Evolutionary conservation across 2,329 filamentous ascomycete genomes (phyloP), one percentile per base, ranked within the genome.

Genomic region (Aspergillus sojae): DNA sequence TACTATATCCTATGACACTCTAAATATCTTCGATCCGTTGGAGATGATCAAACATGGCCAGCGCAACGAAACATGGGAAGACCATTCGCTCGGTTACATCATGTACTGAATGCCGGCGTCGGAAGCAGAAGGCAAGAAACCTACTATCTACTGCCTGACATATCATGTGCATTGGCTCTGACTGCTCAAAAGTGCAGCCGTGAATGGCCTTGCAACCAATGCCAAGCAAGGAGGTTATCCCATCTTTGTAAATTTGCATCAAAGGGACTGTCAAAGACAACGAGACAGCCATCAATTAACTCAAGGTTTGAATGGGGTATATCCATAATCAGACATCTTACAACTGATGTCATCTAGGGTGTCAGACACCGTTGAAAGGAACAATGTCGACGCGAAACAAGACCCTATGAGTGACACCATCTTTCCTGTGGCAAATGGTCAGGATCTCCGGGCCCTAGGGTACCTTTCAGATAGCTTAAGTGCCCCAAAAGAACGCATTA

Each of bases 131-230:
- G 77, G 81, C 78, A 72, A 68, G 72, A 56, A 53, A 58, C 32
- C 28, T 57, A 57, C 23, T 10, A n/a, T 14, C 12, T 5, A 36
- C 34, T 36, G 34, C 34, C 34, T 36, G n/a, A 48, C 32, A 57
- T n/a, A 43, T 9, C 5, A 23, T 53, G 50, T 41, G 23, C 11
- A 39, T 16, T 39, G 14, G 9, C 11, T 57, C 67, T 70, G 26
- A 69, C 57, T 5, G 26, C 34, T 61, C 48, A 61, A 64, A 41
- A 84, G 82, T 85, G 83, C 67, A 82, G 79, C 63, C 79, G 81
- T 39, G 75, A 82, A 68, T 85, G 83, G 78, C 82, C 82, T 2
- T 84, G 83, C 68, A 82, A 83, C 64, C 81, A 84, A 65, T 85
- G 82, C 66, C 78, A 81, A 65, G 72, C 79, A 36, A 75, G 82